phyloP scores from a whole-genome alignment of 164 flowering plant species.

The Liquidambar formosana region DNA sequence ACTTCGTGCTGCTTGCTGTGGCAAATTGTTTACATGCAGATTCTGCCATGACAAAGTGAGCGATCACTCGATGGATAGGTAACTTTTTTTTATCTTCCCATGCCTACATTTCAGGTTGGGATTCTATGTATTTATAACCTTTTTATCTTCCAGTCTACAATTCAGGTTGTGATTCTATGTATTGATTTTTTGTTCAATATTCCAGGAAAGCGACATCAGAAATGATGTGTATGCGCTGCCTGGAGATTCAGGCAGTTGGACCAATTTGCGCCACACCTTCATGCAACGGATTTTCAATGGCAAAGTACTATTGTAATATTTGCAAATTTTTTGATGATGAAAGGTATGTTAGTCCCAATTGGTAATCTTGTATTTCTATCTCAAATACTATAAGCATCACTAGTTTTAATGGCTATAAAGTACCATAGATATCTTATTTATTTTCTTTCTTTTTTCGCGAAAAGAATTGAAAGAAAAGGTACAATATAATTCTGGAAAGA shows the following conservation, averaged over 20 bases:
- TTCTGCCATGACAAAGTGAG: conserved; percentile 97
- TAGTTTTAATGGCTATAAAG: no score
- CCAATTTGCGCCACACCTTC: conserved; percentile 78
- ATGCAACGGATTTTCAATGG: conserved; percentile 79
- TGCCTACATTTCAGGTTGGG: conserved; percentile 1
- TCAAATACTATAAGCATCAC: not conserved
- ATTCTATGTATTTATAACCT: not conserved
- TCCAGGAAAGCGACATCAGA: conserved; percentile 80
- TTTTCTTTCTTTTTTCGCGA: no score
- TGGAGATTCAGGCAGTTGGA: conserved; percentile 81
- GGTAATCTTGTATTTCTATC: not conserved
- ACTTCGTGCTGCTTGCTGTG: conserved; percentile 91
- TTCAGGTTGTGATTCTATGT: no score
- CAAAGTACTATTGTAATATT: conserved; percentile 82
- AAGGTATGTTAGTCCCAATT: conserved; percentile 44
- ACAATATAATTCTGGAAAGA: no score
- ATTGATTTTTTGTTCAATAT: conserved; percentile 12
- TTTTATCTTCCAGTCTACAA: no score
- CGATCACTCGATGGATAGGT: conserved; percentile 99
- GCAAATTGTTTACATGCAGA: conserved; percentile 83
- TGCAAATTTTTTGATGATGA: conserved; percentile 99
- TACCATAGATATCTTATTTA: no score
- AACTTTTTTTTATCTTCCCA: conserved; percentile 11
- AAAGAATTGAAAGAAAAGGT: no score
- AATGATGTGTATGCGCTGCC: conserved; percentile 97